Conservation (phyloP, 164 flowering plant genomes). For the Berberis thunbergii region DNA sequence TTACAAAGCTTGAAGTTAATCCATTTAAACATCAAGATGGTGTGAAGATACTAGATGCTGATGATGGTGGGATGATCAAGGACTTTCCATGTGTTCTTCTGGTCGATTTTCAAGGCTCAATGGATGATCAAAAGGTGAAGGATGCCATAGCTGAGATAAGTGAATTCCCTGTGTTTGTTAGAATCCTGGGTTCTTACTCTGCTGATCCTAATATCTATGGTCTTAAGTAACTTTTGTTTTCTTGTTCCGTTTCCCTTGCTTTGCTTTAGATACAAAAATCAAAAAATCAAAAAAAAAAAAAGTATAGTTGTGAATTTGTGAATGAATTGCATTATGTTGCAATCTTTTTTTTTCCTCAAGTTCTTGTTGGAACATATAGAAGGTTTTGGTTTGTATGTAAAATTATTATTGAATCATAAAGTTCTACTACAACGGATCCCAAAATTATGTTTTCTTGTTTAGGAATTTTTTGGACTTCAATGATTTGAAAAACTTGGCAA, state of each 20-base stretch:
- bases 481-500: no score
- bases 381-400: no score
- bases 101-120: slow-evolving; percentile 21
- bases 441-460: no score
- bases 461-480: no score
- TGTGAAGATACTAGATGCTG: slow-evolving; percentile 14
- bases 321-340: no score
- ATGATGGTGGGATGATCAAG: slow-evolving; percentile 5
- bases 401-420: no score
- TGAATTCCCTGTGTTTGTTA: slow-evolving; percentile 12
- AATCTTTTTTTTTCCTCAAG: no score
- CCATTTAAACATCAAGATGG: neutral
- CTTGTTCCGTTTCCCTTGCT: neutral
- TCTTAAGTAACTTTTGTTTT: slow-evolving; percentile 9
- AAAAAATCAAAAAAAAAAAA: no score
- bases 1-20: slow-evolving; percentile 20
- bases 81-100: slow-evolving; percentile 15
- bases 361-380: no score
- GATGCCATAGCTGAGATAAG: slow-evolving; percentile 20
- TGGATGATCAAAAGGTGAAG: slow-evolving; percentile 19
- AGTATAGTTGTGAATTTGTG: no score
- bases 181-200: slow-evolving; percentile 17
- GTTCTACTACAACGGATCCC: no score
- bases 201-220: slow-evolving; percentile 20
- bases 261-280: no score